Base-by-base conservation (phyloP, 257 asterid species). In the Solanum chilense region DNA sequence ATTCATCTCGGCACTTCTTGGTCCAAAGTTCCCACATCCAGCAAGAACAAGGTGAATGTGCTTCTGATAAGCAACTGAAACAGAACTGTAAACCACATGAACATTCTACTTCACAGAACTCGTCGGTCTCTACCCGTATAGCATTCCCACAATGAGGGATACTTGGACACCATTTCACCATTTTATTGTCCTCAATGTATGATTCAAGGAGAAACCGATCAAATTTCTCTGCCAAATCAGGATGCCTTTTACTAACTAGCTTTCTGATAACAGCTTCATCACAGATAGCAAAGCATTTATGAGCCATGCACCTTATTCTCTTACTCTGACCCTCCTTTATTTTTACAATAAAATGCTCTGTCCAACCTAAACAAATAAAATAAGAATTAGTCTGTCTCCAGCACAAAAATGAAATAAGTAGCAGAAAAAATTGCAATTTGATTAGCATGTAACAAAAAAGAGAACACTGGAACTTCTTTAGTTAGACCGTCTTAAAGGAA, bases 121-220 rank as follows among this genome's bases (percentile, higher is more conserved):
- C 98, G 89, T 96, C 98, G 60, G 88, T 90, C 88, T 97, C 98
- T 16, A 97, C 94, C 73, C 99, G 92, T 87, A 97, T 95, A 41
- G 99, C 99, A 85, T 94, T 96, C 88, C 99, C 99, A 92, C 99
- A 97, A 88, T 97, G 99, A n/a, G 99, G 99, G 76, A 89, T 82
- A 85, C 99, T 97, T 23, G 99, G 99, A 88, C 99, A 97, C 99
- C 99, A 97, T 88, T 97, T 95, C 45, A 97, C 99, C 99, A 93
- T 97, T 89, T 91, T 95, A 89, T 97, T 97, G 92, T 97, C 99
- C 91, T 96, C 99, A 76, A 97, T 96, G 89, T 97, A 97, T 4
- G 99, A 97, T 92, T 97, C 99, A 23, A 96, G 96, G 81, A 97
- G 98, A 92, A 97, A 96, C 18, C 98, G 90, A 64, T 97, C 99